These are phyloP conservation scores for Magnusiomyces sp. DNA, from an alignment of 1,139 yeast species.

Conservation along the genomic window DNA sequence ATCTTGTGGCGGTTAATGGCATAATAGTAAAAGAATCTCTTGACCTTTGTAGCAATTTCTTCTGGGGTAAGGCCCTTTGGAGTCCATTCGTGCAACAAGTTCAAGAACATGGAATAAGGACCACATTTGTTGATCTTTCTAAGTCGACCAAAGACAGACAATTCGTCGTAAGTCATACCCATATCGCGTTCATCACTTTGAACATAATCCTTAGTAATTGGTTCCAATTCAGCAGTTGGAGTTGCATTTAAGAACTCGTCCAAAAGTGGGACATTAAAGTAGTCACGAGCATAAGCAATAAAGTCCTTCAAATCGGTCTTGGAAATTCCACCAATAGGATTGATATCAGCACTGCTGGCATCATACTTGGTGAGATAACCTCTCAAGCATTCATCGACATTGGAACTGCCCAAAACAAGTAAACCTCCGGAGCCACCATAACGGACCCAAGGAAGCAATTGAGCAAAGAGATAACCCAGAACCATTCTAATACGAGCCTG, in stretches of 20 bases:
- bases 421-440: conserved; percentile 64
- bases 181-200: conserved; percentile 95
- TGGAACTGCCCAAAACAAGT: conserved; percentile 88
- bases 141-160: conserved; percentile 82
- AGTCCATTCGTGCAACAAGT: conserved; percentile 86
- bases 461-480: conserved; percentile 84
- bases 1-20: conserved; percentile 94
- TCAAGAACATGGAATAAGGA: conserved; percentile 88
- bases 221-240: conserved; percentile 97
- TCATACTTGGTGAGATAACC: conserved; percentile 96
- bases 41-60: conserved; percentile 85
- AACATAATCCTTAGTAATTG: conserved; percentile 81
- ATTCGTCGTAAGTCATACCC: conserved; percentile 97
- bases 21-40: conserved; percentile 82
- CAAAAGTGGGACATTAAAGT: conserved; percentile 69
- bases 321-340: conserved; percentile 96
- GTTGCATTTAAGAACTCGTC: conserved; percentile 75
- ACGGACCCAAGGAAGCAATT: conserved; percentile 90
- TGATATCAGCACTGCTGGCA: conserved; percentile 92
- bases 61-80: conserved; percentile 64
- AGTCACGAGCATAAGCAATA: conserved; percentile 64
- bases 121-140: conserved; percentile 93
- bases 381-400: conserved; percentile 93
- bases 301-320: conserved; percentile 84
- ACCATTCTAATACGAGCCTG: conserved; percentile 97